These are phyloP conservation scores for Centella asiatica DNA, from an alignment of 129 eudicot genomes.

Conservation along the genomic window DNA sequence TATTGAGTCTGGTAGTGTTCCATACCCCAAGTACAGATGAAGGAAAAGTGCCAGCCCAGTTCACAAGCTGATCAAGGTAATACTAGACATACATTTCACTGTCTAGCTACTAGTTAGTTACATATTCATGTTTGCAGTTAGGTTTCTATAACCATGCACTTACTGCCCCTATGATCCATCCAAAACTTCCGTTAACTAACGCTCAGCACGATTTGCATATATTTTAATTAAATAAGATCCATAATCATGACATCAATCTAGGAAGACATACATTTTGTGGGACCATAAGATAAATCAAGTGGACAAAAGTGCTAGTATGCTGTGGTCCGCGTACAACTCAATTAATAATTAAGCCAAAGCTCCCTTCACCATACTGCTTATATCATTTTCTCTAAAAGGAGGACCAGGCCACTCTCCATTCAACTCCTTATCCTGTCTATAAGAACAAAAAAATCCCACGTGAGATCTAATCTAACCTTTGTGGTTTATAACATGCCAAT, in stretches of 20 bases:
- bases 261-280: neutral
- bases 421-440: slow-evolving; percentile 22
- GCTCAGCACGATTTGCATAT: neutral
- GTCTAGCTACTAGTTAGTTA: neutral
- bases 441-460: slow-evolving; percentile 9
- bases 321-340: slow-evolving; percentile 7
- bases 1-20: slow-evolving; percentile 58
- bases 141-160: neutral
- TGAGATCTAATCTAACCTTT: slow-evolving; percentile 19
- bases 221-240: neutral
- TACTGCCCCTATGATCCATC: neutral
- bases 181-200: neutral
- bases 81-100: neutral
- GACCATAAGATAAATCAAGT: neutral
- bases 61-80: slow-evolving; percentile 18
- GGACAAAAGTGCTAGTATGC: neutral
- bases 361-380: slow-evolving; percentile 11
- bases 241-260: slow-evolving; percentile 1
- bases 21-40: slow-evolving; percentile 44
- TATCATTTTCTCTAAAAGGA: neutral
- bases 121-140: neutral
- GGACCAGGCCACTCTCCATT: slow-evolving; percentile 2
- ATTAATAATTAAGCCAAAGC: neutral
- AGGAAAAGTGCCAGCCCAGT: slow-evolving; percentile 16
- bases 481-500: slow-evolving; percentile 17